These are phyloP conservation scores for Coniosporium apollinis DNA, from an alignment of 495 filamentous ascomycete genomes.

Conservation along the genomic window DNA sequence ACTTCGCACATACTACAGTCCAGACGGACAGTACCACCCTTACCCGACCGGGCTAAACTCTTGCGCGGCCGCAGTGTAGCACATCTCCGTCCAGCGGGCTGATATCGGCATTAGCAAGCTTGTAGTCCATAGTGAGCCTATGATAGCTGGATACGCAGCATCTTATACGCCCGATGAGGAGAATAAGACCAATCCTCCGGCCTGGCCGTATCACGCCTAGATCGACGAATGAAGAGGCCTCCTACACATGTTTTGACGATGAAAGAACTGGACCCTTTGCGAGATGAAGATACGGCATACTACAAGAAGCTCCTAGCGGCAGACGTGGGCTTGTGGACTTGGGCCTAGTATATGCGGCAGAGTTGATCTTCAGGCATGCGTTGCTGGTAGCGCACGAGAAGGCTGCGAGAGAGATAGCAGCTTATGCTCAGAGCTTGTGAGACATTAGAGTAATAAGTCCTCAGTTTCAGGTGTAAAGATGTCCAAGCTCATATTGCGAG, in stretches of 20 bases:
- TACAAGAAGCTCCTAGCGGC: conserved; percentile 5
- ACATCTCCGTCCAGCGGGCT: conserved; percentile 4
- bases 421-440: conserved; percentile 4
- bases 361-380: conserved; percentile 5
- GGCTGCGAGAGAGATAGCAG: conserved; percentile 1
- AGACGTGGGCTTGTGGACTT: conserved; percentile 10
- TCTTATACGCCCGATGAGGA: conserved; percentile 7
- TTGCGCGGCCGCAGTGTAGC: conserved; percentile 7
- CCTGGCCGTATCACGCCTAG: conserved; percentile 13
- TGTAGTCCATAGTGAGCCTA: conserved; percentile 8
- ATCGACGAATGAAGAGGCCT: conserved; percentile 9
- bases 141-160: conserved; percentile 2
- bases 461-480: no score
- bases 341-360: conserved; percentile 7
- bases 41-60: conserved; percentile 12
- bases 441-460: no score
- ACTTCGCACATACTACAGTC: conserved; percentile 12
- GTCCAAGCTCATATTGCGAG: no score
- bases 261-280: conserved; percentile 12
- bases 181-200: conserved; percentile 7
- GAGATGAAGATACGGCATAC: conserved; percentile 10
- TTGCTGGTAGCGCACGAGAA: conserved; percentile 3
- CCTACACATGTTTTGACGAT: conserved; percentile 6
- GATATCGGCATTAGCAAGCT: conserved; percentile 9
- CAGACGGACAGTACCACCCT: conserved; percentile 6